phyloP scores from a whole-genome alignment of 352 stramenopile genomes.

The Globisporangium cylindrosporum region DNA sequence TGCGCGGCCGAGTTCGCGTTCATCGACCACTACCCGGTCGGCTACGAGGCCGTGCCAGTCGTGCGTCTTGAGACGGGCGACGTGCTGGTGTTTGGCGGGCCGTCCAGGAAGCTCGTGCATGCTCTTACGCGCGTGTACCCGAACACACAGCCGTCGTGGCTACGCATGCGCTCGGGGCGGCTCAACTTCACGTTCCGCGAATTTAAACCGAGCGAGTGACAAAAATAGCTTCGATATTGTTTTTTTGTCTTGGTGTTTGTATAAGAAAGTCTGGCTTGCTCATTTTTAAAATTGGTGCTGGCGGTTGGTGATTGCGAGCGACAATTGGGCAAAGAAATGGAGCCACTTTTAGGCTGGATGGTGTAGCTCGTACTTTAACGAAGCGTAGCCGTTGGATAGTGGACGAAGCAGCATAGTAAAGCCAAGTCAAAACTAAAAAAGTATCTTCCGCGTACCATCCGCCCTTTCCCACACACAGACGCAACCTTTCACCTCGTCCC shows the following conservation, averaged over 20 bases:
- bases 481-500: background rate
- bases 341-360: background rate
- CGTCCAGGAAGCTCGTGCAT: slow-evolving; percentile 55
- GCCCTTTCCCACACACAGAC: background rate
- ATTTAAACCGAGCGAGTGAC: slow-evolving; percentile 34
- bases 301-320: background rate
- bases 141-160: slow-evolving; percentile 44
- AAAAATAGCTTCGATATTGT: background rate
- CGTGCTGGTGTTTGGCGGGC: slow-evolving; percentile 69
- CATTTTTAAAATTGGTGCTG: background rate
- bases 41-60: slow-evolving; percentile 45
- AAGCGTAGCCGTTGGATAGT: background rate
- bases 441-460: background rate
- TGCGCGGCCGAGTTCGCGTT: slow-evolving; percentile 67
- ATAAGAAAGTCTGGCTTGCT: background rate
- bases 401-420: background rate
- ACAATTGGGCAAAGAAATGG: background rate
- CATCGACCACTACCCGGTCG: slow-evolving; percentile 54
- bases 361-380: background rate
- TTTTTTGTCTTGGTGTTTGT: background rate
- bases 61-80: slow-evolving; percentile 66
- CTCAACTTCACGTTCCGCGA: slow-evolving; percentile 77
- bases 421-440: background rate
- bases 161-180: slow-evolving; percentile 54
- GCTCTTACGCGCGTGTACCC: slow-evolving; percentile 64